phyloP scores from a whole-genome alignment of 1,284 basidiomycete species.

The Golubevia pallescens region DNA sequence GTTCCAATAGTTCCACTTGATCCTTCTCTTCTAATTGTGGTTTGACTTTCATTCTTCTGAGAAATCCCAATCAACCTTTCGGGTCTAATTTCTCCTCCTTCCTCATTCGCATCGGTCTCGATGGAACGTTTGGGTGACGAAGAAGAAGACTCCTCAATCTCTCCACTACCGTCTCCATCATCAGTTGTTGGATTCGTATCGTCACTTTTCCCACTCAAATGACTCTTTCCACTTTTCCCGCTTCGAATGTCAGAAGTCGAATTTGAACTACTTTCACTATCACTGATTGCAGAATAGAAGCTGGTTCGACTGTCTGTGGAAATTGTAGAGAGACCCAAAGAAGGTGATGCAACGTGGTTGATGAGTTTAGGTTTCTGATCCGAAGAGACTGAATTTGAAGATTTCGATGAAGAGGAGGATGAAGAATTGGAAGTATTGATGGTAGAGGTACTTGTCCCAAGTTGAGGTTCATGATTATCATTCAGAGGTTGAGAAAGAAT shows the following conservation, averaged over 20 bases:
- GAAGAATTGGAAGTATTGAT: too few relatives aligned
- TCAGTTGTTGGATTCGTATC: conserved; percentile 5
- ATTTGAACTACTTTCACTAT: not conserved
- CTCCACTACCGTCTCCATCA: conserved; percentile 2
- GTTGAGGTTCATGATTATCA: too few relatives aligned
- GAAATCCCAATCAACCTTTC: not conserved
- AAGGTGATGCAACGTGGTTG: too few relatives aligned
- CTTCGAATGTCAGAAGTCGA: not conserved
- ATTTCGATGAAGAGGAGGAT: too few relatives aligned
- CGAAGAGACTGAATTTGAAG: too few relatives aligned
- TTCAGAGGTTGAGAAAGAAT: not conserved
- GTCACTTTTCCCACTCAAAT: not conserved
- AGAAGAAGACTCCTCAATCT: not conserved
- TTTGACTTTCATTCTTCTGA: conserved; percentile 66
- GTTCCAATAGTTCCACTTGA: conserved; percentile 22
- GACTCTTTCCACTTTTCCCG: conserved; percentile 4
- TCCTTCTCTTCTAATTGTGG: conserved; percentile 64
- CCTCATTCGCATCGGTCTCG: not conserved
- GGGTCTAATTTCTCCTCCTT: not conserved
- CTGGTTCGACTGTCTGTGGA: too few relatives aligned
- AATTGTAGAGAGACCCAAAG: too few relatives aligned
- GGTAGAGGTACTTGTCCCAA: too few relatives aligned
- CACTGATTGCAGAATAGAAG: not conserved
- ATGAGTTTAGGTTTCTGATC: too few relatives aligned
- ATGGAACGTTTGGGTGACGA: not conserved